Conservation (phyloP, 2,329 filamentous ascomycete genomes). For the Pyrenophora graminea region DNA sequence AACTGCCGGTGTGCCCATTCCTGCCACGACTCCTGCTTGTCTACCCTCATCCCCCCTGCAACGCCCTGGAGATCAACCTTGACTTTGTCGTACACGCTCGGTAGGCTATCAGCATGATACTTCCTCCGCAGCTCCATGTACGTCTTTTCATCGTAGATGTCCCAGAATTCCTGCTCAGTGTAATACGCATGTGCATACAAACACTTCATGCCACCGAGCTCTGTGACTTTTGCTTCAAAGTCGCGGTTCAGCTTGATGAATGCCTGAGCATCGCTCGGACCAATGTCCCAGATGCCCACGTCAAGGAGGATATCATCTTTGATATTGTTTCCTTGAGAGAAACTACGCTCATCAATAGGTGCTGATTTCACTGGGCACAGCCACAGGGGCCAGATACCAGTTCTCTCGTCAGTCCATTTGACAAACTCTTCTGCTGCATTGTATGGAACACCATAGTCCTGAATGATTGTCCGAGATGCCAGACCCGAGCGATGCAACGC, state of each 20-base stretch:
- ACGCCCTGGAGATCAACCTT: constrained; percentile 50
- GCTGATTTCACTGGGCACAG: constrained; percentile 56
- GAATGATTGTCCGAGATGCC: constrained; percentile 62
- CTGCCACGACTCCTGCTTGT: constrained; percentile 29
- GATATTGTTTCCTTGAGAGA: constrained; percentile 37
- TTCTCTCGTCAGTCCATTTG: constrained; percentile 54
- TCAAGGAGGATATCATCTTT: constrained; percentile 40
- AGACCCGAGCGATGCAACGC: constrained; percentile 64
- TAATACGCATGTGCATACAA: constrained; percentile 88
- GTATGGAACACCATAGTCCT: constrained; percentile 65
- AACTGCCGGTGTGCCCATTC: constrained; percentile 32
- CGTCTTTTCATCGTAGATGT: constrained; percentile 63
- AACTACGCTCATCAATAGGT: constrained; percentile 30
- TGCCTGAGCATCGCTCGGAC: constrained; percentile 57
- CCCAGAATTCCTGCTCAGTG: constrained; percentile 71
- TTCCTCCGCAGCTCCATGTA: constrained; percentile 67
- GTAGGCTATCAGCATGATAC: constrained; percentile 66
- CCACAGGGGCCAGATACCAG: constrained; percentile 62
- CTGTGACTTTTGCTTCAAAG: constrained; percentile 70
- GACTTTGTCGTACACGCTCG: constrained; percentile 72
- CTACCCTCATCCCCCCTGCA: constrained; percentile 15
- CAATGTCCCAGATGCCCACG: constrained; percentile 78
- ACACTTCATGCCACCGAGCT: constrained; percentile 82
- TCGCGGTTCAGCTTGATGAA: constrained; percentile 73
- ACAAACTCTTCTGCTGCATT: constrained; percentile 57